These are phyloP conservation scores for Colletotrichum limetticola DNA, from an alignment of 2,329 filamentous ascomycete species.

Conservation along the genomic window DNA sequence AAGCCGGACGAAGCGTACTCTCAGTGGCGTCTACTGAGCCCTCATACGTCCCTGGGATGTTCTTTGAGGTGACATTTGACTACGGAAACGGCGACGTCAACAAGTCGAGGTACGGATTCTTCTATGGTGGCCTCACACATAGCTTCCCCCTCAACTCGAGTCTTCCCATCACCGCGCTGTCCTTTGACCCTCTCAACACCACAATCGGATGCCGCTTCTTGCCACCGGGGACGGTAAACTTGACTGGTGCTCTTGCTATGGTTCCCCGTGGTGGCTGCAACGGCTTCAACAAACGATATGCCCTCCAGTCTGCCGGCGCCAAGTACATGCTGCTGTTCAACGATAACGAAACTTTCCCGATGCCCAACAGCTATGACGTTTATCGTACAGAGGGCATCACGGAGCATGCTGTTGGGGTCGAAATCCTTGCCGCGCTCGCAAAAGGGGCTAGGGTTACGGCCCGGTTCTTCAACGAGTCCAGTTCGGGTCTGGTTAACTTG, in stretches of 20 bases:
- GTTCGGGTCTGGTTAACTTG: not conserved
- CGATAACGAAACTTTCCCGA: slow-evolving; percentile 33
- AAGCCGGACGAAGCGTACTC: slow-evolving; percentile 52
- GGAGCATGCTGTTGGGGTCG: not conserved
- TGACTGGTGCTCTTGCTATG: slow-evolving; percentile 53
- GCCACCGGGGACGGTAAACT: slow-evolving; percentile 48
- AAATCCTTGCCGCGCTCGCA: slow-evolving; percentile 2
- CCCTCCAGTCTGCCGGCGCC: slow-evolving; percentile 50
- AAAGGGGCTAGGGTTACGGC: slow-evolving; percentile 10
- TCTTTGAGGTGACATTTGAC: slow-evolving; percentile 24
- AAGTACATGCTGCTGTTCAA: slow-evolving; percentile 54
- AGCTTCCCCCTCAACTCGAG: slow-evolving; percentile 17
- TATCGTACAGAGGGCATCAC: not conserved
- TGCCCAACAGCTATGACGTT: slow-evolving; percentile 1
- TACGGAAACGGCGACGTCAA: not conserved
- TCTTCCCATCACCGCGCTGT: slow-evolving; percentile 40
- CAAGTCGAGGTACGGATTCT: slow-evolving; percentile 25
- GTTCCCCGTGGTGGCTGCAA: slow-evolving; percentile 38
- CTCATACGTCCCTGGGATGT: slow-evolving; percentile 24
- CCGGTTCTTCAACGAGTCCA: slow-evolving; percentile 10
- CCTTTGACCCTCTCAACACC: slow-evolving; percentile 35
- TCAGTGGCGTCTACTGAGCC: slow-evolving; percentile 54
- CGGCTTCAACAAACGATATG: slow-evolving; percentile 45
- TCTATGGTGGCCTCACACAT: slow-evolving; percentile 2
- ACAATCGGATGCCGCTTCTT: slow-evolving; percentile 52